Base-by-base conservation (phyloP, 768 basidiomycete genomes). In the Lactarius quietus region DNA sequence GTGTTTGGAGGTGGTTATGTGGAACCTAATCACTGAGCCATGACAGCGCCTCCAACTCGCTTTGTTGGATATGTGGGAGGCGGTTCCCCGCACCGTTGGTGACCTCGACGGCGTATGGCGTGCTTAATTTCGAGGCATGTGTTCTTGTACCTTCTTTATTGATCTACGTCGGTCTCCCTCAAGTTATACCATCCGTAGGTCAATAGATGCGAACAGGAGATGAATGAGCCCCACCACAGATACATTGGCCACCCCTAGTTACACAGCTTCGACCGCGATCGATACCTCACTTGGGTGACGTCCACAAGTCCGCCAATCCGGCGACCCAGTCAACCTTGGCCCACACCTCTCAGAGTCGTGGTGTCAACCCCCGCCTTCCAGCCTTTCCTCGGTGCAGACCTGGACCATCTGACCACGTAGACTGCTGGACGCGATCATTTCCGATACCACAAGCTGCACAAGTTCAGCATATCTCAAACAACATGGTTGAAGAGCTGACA, bases 201-300 rank as follows among this genome's bases (percentile, higher is more conserved):
- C 45, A 64, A 43, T 14, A 31, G 17, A 31, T 35, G 6, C 23
- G 38, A 23, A 14, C 68, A 95, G 93, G 84, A 93, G 74, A 87
- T 96, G 83, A 97, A 96, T 69, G 95, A 96, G 76, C 95, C 95
- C 0, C 95, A 99, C 77, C 82, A 88, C 72, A 96, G 96, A 48
- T 98, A 95, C 74, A 87, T 96, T 65, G 84, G 88, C 59, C 78
- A 96, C 7, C 81, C 83, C 31, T 92, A 92, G 1, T 79, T 97
- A 53, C 88, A 97, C 69, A 79, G 81, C 12, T 98, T 93, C 76
- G 89, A 98, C 75, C 96, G 97, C 74, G 66, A 95, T 93, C 2
- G 94, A 98, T 72, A n/a, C 84, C 98, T 15, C 95, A 97, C 71
- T 81, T 98, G 41, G 83, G 86, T 4, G 79, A 86, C 69, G 82